Evolutionary conservation across 176 grass and related monocot species (phyloP), one percentile per base, ranked within the genome.

Genomic region (Ensete ventricosum): DNA sequence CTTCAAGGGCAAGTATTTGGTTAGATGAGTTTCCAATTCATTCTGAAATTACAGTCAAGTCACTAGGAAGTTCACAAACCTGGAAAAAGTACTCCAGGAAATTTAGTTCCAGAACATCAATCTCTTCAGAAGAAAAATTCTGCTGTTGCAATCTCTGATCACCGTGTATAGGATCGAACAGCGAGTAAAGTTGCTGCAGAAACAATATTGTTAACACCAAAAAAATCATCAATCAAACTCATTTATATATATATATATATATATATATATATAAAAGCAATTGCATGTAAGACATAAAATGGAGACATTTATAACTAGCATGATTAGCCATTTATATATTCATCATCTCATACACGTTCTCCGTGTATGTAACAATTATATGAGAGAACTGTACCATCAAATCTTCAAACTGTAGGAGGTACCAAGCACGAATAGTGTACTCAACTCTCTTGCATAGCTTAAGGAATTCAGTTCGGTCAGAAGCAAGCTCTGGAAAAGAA

Each of bases 401-500:
- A 80, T 98, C 95, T 81, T 98, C 95, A 81, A 98, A 98, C 67
- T 98, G 90, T 50, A 93, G 95, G 81, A 91, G 85, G 80, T 98
- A 98, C 95, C 90, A 98, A 1, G 95, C 95, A 71, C 95, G 86
- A 52, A 98, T 87, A 55, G 90, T 89, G 67, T 98, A 91, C 80
- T 98, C 95, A 64, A 93, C 76, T 89, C 90, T 89, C 86, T 89
- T 98, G 80, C 95, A 91, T 64, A 98, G 86, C 82, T 93, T 98
- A 51, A 98, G 16, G 82, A 98, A 98, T 73, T 98, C 95, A 20
- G 83, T 55, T 73, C 76, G 87, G 69, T 98, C 95, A 2, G 59
- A 79, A 76, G 88, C 75, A 5, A 78, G 84, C 76, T 98, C 95
- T 94, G 82, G 70, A 76, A 82, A 72, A 89, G 77, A 78, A 26